A percentile compares a stretch with the other conserved stretches of the same genome.
phyloP scores from a whole-genome alignment of 1,284 basidiomycete genomes.

The Tilletia horrida region DNA sequence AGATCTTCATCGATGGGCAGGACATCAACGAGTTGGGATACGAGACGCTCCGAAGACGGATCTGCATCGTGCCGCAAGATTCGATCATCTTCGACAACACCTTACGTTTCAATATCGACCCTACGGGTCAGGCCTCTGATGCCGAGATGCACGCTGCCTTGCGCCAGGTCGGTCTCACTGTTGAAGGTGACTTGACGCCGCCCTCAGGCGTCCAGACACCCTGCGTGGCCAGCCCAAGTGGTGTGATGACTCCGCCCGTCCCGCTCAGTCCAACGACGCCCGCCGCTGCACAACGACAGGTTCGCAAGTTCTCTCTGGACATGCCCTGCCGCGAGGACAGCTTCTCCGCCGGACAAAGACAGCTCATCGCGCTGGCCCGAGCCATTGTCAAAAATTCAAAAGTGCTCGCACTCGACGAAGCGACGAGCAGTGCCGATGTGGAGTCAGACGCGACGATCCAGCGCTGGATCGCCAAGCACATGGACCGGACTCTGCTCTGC shows the following conservation, averaged over 20 bases:
- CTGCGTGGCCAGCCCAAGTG: no score
- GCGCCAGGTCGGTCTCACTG: slow-evolving; percentile 24
- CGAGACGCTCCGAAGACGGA: slow-evolving; percentile 60
- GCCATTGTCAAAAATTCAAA: slow-evolving; percentile 59
- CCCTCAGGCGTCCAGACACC: no score
- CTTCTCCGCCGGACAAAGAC: slow-evolving; percentile 60
- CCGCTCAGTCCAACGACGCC: neutral
- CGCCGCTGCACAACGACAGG: neutral
- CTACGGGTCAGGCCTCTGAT: slow-evolving; percentile 65
- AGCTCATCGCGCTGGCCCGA: slow-evolving; percentile 62
- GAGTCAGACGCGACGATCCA: slow-evolving; percentile 28
- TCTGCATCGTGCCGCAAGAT: slow-evolving; percentile 82
- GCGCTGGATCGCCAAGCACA: slow-evolving; percentile 24
- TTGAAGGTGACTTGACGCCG: neutral
- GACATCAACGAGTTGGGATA: slow-evolving; percentile 62
- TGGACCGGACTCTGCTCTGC: slow-evolving; percentile 32
- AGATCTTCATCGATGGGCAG: slow-evolving; percentile 32
- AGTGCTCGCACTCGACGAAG: neutral
- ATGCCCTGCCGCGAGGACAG: slow-evolving; percentile 14
- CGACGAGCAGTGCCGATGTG: slow-evolving; percentile 54
- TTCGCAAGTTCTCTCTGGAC: slow-evolving; percentile 11
- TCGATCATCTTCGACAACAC: slow-evolving; percentile 67
- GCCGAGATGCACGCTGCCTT: slow-evolving; percentile 47
- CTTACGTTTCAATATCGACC: slow-evolving; percentile 68
- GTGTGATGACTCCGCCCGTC: no score